Evolutionary conservation across 2,329 filamentous ascomycete genomes (phyloP).

Genomic region (Trichophyton verrucosum): DNA sequence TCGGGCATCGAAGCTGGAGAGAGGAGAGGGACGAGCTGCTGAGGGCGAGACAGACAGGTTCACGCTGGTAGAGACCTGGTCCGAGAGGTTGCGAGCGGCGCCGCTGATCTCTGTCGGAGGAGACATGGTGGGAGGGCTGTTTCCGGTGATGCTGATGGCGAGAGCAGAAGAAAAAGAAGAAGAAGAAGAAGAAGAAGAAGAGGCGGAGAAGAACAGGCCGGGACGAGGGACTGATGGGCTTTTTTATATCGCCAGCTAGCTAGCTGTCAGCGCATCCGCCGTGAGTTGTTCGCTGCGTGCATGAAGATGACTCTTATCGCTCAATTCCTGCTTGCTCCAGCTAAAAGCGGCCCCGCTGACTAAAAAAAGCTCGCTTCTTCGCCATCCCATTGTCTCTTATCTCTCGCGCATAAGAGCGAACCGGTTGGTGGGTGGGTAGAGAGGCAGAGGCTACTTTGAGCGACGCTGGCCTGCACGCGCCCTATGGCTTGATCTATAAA

Average conservation of each 20-base stretch:
- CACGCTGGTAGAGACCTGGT: constrained; percentile 46
- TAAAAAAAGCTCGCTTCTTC: background rate
- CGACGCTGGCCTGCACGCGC: background rate
- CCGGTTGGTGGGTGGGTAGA: too few species aligned
- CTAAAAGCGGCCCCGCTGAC: background rate
- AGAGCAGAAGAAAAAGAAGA: constrained; percentile 1
- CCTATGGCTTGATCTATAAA: background rate
- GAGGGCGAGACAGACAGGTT: constrained; percentile 64
- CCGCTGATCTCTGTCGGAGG: constrained; percentile 25
- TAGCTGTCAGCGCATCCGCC: background rate
- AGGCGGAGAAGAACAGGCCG: constrained; percentile 3
- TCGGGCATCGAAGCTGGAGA: constrained; percentile 39
- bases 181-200: constrained; percentile 3
- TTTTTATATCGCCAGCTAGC: too few species aligned
- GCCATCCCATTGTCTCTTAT: background rate
- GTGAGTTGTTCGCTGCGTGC: background rate
- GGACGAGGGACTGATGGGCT: background rate
- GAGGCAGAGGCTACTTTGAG: background rate
- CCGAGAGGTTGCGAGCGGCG: constrained; percentile 18
- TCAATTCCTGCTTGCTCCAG: background rate
- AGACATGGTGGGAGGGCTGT: constrained; percentile 16
- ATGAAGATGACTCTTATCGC: background rate
- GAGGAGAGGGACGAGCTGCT: constrained; percentile 61
- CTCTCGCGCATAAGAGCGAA: background rate
- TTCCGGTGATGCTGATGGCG: constrained; percentile 3